phyloP scores from a whole-genome alignment of 1,284 basidiomycete species.

The Leccinum angustisporum region DNA sequence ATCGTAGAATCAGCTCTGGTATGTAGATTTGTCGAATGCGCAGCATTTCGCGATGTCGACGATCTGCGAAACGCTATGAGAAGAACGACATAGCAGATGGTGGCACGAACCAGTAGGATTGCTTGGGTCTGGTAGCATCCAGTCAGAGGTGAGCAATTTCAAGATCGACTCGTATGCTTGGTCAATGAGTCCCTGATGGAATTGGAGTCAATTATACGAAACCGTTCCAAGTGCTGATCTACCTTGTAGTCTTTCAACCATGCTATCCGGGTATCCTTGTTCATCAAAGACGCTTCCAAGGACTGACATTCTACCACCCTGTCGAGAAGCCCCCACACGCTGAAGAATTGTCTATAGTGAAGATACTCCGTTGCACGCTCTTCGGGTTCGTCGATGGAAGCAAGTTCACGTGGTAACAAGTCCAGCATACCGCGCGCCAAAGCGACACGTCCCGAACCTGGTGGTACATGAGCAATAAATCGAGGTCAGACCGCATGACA shows the following conservation, averaged over 20 bases:
- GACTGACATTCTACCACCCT: conserved; percentile 58
- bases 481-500: conserved; percentile 19
- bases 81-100: background rate
- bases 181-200: conserved; percentile 51
- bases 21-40: conserved; percentile 88
- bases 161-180: conserved; percentile 59
- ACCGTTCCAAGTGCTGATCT: conserved; percentile 2
- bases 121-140: conserved; percentile 62
- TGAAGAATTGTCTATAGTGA: conserved; percentile 74
- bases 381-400: conserved; percentile 56
- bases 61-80: conserved; percentile 43
- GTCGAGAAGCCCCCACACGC: conserved; percentile 63
- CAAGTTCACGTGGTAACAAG: conserved; percentile 66
- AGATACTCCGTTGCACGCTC: conserved; percentile 68
- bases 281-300: conserved; percentile 51
- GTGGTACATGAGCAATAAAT: conserved; percentile 5
- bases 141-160: conserved; percentile 72
- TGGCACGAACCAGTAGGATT: conserved; percentile 39
- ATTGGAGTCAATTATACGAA: background rate
- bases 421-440: conserved; percentile 67
- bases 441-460: conserved; percentile 73
- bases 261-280: conserved; percentile 53
- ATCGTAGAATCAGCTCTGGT: conserved; percentile 85
- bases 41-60: conserved; percentile 66
- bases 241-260: conserved; percentile 71